Conservation (phyloP, 163 green algal species). For the Scenedesmus sp. region DNA sequence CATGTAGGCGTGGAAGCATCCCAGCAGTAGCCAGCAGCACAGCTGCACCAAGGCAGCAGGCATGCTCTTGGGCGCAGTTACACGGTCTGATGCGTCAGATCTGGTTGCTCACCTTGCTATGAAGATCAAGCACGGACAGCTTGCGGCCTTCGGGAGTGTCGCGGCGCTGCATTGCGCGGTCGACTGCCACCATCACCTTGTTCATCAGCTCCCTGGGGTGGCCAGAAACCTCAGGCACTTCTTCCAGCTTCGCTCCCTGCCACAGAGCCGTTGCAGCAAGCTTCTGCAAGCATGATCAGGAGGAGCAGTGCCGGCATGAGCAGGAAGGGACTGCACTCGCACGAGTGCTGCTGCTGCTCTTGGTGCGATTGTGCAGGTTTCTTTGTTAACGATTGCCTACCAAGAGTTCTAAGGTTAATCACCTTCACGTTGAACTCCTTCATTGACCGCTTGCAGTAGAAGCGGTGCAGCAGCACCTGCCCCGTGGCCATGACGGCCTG, state of each 20-base stretch:
- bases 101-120: slow-evolving; percentile 49
- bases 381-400: neutral
- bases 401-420: neutral
- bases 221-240: slow-evolving; percentile 66
- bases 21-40: neutral
- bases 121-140: slow-evolving; percentile 54
- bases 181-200: slow-evolving; percentile 89
- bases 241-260: slow-evolving; percentile 96
- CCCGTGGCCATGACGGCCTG: slow-evolving; percentile 92
- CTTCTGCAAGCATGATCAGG: slow-evolving; percentile 59
- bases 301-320: neutral
- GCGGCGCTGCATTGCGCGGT: slow-evolving; percentile 76
- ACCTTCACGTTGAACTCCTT: slow-evolving; percentile 91
- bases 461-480: slow-evolving; percentile 95
- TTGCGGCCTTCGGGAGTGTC: slow-evolving; percentile 58
- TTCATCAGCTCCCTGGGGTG: slow-evolving; percentile 68
- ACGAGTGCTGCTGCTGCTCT: neutral
- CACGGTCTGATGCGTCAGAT: neutral
- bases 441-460: slow-evolving; percentile 95
- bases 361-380: neutral
- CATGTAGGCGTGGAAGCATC: neutral
- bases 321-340: neutral
- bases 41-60: slow-evolving; percentile 12
- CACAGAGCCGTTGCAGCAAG: slow-evolving; percentile 83
- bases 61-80: neutral